phyloP scores from a whole-genome alignment of 2,329 filamentous ascomycete genomes.

The Tolypocladium inflatum region DNA sequence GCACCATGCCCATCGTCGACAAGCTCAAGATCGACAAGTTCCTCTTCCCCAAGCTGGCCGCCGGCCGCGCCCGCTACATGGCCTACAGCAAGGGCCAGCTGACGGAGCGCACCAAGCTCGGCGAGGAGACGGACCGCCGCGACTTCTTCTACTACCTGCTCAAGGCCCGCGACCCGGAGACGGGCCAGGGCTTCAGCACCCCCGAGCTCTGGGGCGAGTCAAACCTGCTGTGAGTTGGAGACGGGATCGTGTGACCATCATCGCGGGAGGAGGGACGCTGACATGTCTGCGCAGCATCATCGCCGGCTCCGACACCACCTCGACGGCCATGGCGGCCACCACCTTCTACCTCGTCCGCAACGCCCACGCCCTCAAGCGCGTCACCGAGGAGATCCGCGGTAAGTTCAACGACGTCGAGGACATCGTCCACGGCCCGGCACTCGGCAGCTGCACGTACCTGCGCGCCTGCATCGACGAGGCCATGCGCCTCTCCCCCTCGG shows the following conservation, averaged over 20 bases:
- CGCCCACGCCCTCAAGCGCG: constrained; percentile 34
- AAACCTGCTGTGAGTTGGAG: constrained; percentile 46
- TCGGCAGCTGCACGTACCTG: constrained; percentile 47
- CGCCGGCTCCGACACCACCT: constrained; percentile 63
- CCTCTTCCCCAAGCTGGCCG: constrained; percentile 57
- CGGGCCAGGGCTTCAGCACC: constrained; percentile 54
- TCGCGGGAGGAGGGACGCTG: neutral
- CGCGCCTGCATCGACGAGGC: constrained; percentile 57
- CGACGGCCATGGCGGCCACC: constrained; percentile 55
- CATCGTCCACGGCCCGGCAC: constrained; percentile 39
- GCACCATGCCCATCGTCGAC: constrained; percentile 61
- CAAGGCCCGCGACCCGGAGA: constrained; percentile 62
- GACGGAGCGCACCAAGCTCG: constrained; percentile 55
- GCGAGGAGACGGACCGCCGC: constrained; percentile 55
- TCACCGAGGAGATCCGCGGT: constrained; percentile 40
- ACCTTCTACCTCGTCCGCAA: constrained; percentile 53
- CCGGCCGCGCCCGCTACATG: constrained; percentile 60
- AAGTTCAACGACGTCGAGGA: constrained; percentile 43
- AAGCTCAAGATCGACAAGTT: constrained; percentile 57
- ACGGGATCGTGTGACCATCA: too few relatives aligned
- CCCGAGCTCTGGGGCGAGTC: constrained; percentile 63
- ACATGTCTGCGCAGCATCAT: constrained; percentile 42
- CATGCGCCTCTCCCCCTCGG: constrained; percentile 53
- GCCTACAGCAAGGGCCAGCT: constrained; percentile 60
- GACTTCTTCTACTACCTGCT: constrained; percentile 72